Evolutionary conservation across 2,329 filamentous ascomycete genomes (phyloP).

Genomic region (Fusarium aywerte): DNA sequence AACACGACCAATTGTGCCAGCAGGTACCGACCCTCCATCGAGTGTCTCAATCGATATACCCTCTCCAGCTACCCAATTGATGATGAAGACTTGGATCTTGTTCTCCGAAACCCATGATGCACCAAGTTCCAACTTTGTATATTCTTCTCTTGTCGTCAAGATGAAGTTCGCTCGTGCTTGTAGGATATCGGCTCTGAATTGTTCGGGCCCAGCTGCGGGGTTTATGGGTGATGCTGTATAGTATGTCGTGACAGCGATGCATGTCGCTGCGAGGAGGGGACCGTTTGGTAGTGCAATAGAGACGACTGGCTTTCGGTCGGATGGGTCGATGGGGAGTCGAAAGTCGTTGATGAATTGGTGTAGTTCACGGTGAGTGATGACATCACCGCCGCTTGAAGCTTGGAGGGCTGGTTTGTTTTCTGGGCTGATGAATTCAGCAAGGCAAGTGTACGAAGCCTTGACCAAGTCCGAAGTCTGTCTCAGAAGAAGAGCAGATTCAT

Average conservation of each 20-base stretch:
- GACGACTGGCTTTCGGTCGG: background rate
- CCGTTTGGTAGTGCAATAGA: conserved; percentile 2
- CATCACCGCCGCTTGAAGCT: background rate
- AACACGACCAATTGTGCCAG: rapidly evolving
- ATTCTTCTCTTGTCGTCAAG: conserved; percentile 7
- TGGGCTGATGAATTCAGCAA: background rate
- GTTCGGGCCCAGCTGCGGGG: conserved; percentile 8
- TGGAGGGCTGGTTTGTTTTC: conserved; percentile 1
- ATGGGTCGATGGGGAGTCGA: background rate
- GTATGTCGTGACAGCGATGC: conserved; percentile 12
- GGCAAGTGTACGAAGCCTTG: conserved; percentile 1
- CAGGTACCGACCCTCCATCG: background rate
- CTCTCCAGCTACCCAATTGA: background rate
- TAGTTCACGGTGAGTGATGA: conserved; percentile 1
- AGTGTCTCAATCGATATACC: background rate
- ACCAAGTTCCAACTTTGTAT: background rate
- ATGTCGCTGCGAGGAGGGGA: conserved; percentile 4
- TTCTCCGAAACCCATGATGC: background rate
- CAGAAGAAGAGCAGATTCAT: background rate
- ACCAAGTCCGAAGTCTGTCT: background rate
- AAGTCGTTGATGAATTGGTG: background rate
- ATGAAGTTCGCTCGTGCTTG: conserved; percentile 5
- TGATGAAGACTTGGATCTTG: background rate
- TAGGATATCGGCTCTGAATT: conserved; percentile 13
- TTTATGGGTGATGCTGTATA: conserved; percentile 16